Base-by-base conservation (phyloP, 805 yeast species). In the Danielia oregonensis region DNA sequence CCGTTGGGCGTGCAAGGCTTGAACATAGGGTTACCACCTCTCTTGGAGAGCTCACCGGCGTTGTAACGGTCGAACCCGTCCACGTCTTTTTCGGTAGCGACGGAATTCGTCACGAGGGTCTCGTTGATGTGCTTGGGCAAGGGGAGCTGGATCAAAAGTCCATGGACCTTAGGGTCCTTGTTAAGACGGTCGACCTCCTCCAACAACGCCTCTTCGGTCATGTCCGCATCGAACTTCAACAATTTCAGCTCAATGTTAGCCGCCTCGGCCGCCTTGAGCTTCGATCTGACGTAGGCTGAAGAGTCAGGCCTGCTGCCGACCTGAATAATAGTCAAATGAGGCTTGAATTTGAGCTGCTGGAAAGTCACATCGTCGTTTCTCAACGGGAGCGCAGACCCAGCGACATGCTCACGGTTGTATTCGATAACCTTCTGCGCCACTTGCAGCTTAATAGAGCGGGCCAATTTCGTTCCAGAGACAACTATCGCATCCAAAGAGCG, bases 1-100 rank as follows among this genome's bases (percentile, higher is more conserved):
- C 98, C 98, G 63, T 82, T 79, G 36, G 98, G 98, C 18, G 98
- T 91, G 66, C 97, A 91, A 23, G 98, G 97, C 45, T 82, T 71
- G 61, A 87, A 89, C 40, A 68, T 63, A 21, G 97, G 96, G 24
- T 67, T 56, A 15, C 97, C 96, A 34, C 86, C 86, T 47, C 85
- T 79, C 62, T 88, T 87, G 49, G 89, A 77, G 39, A 91, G 72
- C 55, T 91, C 97, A 40, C 97, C 97, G 37, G 86, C 79, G 59
- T 93, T 93, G 51, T 70, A 73, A 36, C 88, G 79, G 27, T 89
- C 93, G 53, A 91, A 93, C 2, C 98, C 98, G 59, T 91, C 98
- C 30, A 93, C 96, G 53, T 91, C 98, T 65, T 91, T 91, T 28
- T 74, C 78, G 11, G 85, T 75, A 8, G 71, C 62, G n/a, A 91